Base-by-base conservation (phyloP, 2,329 filamentous ascomycete species). In the Colletotrichum lini region DNA sequence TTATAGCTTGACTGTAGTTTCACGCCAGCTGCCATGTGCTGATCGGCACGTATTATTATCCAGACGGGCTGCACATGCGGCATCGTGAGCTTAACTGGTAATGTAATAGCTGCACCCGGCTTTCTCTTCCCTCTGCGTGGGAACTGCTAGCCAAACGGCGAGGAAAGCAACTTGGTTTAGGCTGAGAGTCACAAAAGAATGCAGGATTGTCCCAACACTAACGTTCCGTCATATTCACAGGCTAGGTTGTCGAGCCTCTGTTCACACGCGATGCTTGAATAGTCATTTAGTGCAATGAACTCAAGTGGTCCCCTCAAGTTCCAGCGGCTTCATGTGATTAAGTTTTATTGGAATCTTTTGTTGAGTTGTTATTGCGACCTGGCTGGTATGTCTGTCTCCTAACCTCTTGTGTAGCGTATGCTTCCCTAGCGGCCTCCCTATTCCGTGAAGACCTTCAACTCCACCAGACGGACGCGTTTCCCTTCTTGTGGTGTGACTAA, bases 401-500 rank as follows among this genome's bases (percentile, higher is more conserved):
- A 13, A 4, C 26, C 4, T 26, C 16, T 16, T 16, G 42, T 45
- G 4, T 45, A 13, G 16, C 1, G 9, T n/a, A 18, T 15, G 16
- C 16, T 7, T 56, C 18, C n/a, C 7, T 40, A 15, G 9, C 35
- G 12, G 15, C 53, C 13, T 56, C 18, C 18, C 23, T 42, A 67
- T 12, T 67, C 65, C n/a, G 40, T 30, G n/a, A 67, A 67, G 8
- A 63, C 50, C 42, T 67, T 67, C n/a, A 62, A 6, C 21, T 67
- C 58, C 10, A 67, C 65, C 12, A 67, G 26, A 21, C 58, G 58
- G 5, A 67, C 58, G 12, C 35, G 60, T 30, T 67, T 67, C 3
- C 65, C 65, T 15, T 63, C 49, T 50, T 63, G 59, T 0, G 58
- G 65, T 49, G 38, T 67, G 40, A 67, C n/a, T 2, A 63, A 30